phyloP scores from a whole-genome alignment of 495 filamentous ascomycete genomes.

The Copromyces sp. region DNA sequence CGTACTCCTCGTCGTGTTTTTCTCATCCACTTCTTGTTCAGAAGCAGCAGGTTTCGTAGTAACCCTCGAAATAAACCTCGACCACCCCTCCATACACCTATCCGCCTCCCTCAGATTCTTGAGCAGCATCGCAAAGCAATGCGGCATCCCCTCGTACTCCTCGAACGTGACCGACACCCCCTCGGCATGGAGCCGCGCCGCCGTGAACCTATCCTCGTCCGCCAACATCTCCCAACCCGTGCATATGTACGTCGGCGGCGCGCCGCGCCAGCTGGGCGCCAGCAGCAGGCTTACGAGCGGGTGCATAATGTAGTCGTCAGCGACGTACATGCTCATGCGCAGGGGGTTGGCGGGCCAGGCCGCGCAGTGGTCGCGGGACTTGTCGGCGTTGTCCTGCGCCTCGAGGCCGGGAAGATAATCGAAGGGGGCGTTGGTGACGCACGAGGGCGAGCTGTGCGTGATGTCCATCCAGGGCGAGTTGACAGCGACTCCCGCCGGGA shows the following conservation, averaged over 20 bases:
- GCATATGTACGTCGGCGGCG: conserved; percentile 61
- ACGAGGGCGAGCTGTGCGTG: conserved; percentile 61
- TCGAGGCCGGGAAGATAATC: conserved; percentile 60
- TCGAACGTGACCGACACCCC: conserved; percentile 59
- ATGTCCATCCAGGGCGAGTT: conserved; percentile 72
- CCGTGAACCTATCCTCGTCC: conserved; percentile 60
- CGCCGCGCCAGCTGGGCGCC: conserved; percentile 53
- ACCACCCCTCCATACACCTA: conserved; percentile 46
- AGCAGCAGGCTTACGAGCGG: conserved; percentile 66
- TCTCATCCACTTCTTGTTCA: conserved; percentile 8
- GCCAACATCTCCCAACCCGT: conserved; percentile 72
- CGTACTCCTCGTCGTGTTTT: conserved; percentile 18
- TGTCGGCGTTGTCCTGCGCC: conserved; percentile 18
- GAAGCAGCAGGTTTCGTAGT: conserved; percentile 21
- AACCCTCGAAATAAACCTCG: conserved; percentile 43
- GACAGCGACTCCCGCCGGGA: conserved; percentile 60
- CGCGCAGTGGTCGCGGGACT: conserved; percentile 42
- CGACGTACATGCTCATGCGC: conserved; percentile 57
- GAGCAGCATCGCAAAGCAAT: conserved; percentile 66
- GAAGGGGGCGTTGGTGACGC: conserved; percentile 48
- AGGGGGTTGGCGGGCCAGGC: conserved; percentile 67
- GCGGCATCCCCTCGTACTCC: conserved; percentile 82
- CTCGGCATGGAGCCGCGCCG: conserved; percentile 45
- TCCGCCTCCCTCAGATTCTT: conserved; percentile 34
- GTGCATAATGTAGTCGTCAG: conserved; percentile 53